Conservation (phyloP, 768 basidiomycete genomes). For the Galerina sulciceps region DNA sequence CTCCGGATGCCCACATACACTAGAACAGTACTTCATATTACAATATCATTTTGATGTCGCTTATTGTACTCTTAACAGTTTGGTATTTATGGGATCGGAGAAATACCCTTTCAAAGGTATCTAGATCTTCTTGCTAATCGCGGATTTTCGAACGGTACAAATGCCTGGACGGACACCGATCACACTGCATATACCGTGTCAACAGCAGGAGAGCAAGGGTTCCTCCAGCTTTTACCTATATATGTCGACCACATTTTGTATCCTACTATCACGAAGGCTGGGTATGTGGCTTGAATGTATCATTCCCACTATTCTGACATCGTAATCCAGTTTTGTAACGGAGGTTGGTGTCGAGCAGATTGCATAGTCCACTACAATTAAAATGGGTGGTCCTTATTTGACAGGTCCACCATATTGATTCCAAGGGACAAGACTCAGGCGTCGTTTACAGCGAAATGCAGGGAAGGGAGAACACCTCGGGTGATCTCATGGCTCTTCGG, state of each 20-base stretch:
- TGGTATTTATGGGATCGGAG: conserved; percentile 95
- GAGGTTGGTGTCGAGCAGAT: conserved; percentile 44
- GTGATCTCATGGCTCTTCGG: conserved; percentile 89
- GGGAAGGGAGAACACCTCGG: conserved; percentile 90
- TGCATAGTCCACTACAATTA: background rate
- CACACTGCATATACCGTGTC: conserved; percentile 96
- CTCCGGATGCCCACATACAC: conserved; percentile 92
- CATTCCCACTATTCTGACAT: conserved; percentile 11
- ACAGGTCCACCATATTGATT: conserved; percentile 94
- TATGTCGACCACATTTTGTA: conserved; percentile 97
- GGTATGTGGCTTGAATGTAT: conserved; percentile 48
- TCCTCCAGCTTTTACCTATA: conserved; percentile 82
- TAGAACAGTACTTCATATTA: conserved; percentile 78
- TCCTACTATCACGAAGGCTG: conserved; percentile 89
- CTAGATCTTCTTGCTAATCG: conserved; percentile 94
- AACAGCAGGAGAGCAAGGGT: conserved; percentile 94
- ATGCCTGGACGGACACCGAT: conserved; percentile 97
- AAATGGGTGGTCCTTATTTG: background rate
- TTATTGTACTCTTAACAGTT: conserved; percentile 40
- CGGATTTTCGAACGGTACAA: conserved; percentile 89
- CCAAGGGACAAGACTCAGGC: conserved; percentile 88
- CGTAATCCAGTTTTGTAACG: conserved; percentile 50
- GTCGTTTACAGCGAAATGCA: conserved; percentile 99
- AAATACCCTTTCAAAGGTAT: conserved; percentile 97
- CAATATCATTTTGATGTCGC: background rate